Evolutionary conservation across 768 basidiomycete genomes (phyloP), one percentile per base, ranked within the genome.

Genomic region (Boletus patriciae): DNA sequence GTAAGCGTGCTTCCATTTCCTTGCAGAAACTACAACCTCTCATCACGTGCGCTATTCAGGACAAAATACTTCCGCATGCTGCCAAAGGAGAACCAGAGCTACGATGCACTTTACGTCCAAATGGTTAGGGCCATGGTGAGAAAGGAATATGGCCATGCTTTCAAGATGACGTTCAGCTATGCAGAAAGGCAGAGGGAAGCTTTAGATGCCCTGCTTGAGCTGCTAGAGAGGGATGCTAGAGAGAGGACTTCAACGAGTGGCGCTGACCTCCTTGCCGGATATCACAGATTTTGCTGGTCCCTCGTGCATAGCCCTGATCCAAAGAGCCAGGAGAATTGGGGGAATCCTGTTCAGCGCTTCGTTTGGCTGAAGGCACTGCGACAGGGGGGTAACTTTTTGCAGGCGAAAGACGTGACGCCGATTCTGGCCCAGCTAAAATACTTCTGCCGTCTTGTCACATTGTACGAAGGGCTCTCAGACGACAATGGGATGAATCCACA

Each of bases 41-140:
- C 11, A 40, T 15, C 6, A 8, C 9, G n/a, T 21, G 3, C 7
- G n/a, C 18, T 40, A 19, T 36, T 21, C 31, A 54, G 50, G 36
- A 52, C 44, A 9, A 18, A 46, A 1, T 21, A 34, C 6, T 57
- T 52, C 5, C 12, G 16, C 19, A 19, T 52, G 11, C 21, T 52
- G 7, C 31, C 50, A 0, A 12, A 12, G 18, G 40, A 52, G 1
- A 52, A 52, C 12, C 7, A 18, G 3, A 42, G 3, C 19, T 52
- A 57, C 7, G 6, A 11, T 3, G 18, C 50, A 2, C 10, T 49
- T 1, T 52, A 33, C 6, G 0, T 36, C 4, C 58, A 59, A n/a
- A 56, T 59, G 48, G 8, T 55, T 7, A 25, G 58, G 37, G 48
- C 38, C 2, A 59, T 59, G 50, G 18, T 55, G 6, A 36, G 54